A percentile compares a stretch with the other conserved stretches of the same genome.
Evolutionary conservation across 2,329 filamentous ascomycete genomes (phyloP).

Genomic region (Diaporthe ampelina): DNA sequence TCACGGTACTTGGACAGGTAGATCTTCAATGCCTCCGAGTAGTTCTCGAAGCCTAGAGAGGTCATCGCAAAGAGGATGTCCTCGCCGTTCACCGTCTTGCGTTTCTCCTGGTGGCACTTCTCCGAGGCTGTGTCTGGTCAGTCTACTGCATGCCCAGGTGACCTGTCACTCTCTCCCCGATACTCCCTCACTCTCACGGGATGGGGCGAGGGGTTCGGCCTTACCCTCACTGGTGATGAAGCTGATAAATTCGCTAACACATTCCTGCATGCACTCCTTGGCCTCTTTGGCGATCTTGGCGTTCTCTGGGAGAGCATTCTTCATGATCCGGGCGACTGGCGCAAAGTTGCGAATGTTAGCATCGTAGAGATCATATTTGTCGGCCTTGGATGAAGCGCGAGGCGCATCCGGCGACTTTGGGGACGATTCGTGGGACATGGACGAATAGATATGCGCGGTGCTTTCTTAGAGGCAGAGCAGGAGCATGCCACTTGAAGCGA

Average conservation of each 20-base stretch:
- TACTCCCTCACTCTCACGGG: not conserved
- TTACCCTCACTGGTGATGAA: constrained; percentile 99
- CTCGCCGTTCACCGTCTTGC: constrained; percentile 98
- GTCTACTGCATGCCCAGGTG: constrained; percentile 40
- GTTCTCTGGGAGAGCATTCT: constrained; percentile 95
- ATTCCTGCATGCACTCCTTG: constrained; percentile 99
- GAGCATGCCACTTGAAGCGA: constrained; percentile 62
- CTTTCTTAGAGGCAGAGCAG: constrained; percentile 57
- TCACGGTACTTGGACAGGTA: constrained; percentile 98
- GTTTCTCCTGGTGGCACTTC: constrained; percentile 99
- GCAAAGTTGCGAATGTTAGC: constrained; percentile 96
- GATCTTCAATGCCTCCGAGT: constrained; percentile 97
- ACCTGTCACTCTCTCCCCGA: constrained; percentile 31
- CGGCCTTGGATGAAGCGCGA: constrained; percentile 59
- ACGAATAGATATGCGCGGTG: constrained; percentile 51
- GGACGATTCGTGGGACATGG: constrained; percentile 73
- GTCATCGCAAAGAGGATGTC: constrained; percentile 99
- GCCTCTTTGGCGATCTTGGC: constrained; percentile 99
- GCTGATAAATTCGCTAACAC: constrained; percentile 99
- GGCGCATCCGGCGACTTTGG: constrained; percentile 64
- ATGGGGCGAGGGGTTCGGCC: constrained; percentile 54
- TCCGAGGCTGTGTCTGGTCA: constrained; percentile 81
- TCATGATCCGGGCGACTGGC: constrained; percentile 99
- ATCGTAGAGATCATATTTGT: constrained; percentile 73
- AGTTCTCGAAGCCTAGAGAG: constrained; percentile 98